Percentiles rank a stretch among this genome's conserved stretches.
Evolutionary conservation across 306 rosid species (phyloP).

Genomic region (Acacia crassicarpa): DNA sequence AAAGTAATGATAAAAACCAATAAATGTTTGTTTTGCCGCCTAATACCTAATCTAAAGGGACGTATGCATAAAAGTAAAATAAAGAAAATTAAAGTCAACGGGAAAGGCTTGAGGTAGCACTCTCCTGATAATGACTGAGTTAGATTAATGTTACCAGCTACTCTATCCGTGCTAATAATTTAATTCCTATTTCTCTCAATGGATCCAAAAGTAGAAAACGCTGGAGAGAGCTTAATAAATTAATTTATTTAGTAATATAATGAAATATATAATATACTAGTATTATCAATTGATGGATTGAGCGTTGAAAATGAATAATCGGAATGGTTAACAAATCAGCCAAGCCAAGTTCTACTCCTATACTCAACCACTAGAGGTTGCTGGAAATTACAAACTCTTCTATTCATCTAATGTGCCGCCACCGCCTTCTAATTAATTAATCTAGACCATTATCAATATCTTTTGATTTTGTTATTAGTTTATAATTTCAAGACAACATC

Average conservation of each 20-base stretch:
- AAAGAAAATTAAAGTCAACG: constrained; percentile 30
- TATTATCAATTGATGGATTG: background rate
- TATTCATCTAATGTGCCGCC: background rate
- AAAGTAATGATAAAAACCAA: background rate
- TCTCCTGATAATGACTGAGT: constrained; percentile 44
- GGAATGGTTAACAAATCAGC: constrained; percentile 16
- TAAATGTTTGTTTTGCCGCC: background rate
- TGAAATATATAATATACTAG: no score
- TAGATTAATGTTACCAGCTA: background rate
- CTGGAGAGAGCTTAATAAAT: background rate
- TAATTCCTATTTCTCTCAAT: constrained; percentile 37
- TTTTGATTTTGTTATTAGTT: no score
- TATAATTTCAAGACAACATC: background rate
- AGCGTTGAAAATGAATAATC: constrained; percentile 14
- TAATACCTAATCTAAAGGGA: constrained; percentile 49
- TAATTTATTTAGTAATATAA: background rate
- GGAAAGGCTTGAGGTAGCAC: constrained; percentile 30
- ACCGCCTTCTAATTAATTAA: background rate
- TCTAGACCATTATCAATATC: background rate
- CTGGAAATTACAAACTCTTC: background rate
- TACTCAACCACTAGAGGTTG: constrained; percentile 7
- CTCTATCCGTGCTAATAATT: constrained; percentile 25
- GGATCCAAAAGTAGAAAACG: constrained; percentile 38
- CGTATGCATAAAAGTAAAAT: constrained; percentile 39
- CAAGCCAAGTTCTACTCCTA: constrained; percentile 15